Evolutionary conservation across 164 flowering plant species (phyloP), one percentile per base, ranked within the genome.

Genomic region (Kalanchoe fedtschenkoi): DNA sequence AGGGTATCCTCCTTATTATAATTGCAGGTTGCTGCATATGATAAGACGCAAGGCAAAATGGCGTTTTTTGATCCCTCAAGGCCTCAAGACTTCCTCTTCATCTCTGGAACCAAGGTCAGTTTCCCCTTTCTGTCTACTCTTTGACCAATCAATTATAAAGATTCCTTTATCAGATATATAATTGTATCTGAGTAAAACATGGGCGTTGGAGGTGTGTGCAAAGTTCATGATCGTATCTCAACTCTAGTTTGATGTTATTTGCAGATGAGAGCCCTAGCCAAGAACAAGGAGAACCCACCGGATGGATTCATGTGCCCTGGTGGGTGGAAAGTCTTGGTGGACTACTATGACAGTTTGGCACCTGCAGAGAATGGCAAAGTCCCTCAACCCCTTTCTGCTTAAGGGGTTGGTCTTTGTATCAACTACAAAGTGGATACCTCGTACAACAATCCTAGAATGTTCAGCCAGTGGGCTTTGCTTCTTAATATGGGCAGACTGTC

Each of bases 251-350:
- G n/a, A n/a, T n/a, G n/a, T n/a, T n/a, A n/a, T n/a, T n/a, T n/a
- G n/a, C n/a, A n/a, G n/a, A n/a, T n/a, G n/a, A n/a, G 97, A 35
- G 74, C 89, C 11, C 82, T 86, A 61, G 98, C 98, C 26, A 89
- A 76, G 80, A 89, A 79, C 75, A 73, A 65, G 58, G 96, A 92
- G 69, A 88, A 70, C 67, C 97, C 98, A 33, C 97, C 98, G 1
- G 85, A 88, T 16, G 97, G 98, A 37, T 92, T 92, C 65, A 92
- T 92, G 98, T 89, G 98, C 76, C 93, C 89, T 0, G 85, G 86
- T 63, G 98, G 98, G 5, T 92, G 96, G 96, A 73, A 86, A 64
- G 93, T 92, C 24, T 65, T 92, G 75, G 95, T 89, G 1, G 89
- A 89, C 0, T 89, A 89, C 75, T 92, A 92, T 47, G 92, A 83